Percentiles rank a stretch among this genome's conserved stretches.
These are phyloP conservation scores for Ceriops tagal DNA, from an alignment of 345 rosid species.

Conservation along the genomic window DNA sequence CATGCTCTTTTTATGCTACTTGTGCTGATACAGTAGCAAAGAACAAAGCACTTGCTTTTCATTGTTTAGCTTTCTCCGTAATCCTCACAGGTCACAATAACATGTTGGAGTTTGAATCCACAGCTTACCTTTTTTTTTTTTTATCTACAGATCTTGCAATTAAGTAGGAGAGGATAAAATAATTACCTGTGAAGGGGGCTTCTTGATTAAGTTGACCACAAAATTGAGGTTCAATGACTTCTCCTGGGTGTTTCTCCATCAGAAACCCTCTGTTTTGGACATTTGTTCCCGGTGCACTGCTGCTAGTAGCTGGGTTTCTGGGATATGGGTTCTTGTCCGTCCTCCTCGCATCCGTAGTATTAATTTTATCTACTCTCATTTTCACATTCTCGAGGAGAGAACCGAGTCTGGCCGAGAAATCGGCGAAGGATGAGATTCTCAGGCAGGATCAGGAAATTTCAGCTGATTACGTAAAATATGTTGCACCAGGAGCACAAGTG, in stretches of 20 bases:
- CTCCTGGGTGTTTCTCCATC: constrained; percentile 21
- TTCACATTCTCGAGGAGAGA: constrained; percentile 26
- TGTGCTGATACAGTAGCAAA: too few relatives aligned
- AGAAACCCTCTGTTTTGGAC: constrained; percentile 37
- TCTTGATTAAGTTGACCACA: constrained; percentile 24
- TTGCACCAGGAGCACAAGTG: background rate
- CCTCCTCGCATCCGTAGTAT: constrained; percentile 30
- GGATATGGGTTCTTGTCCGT: constrained; percentile 32
- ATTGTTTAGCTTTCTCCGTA: too few relatives aligned
- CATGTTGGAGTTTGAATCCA: too few relatives aligned
- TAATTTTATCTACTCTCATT: constrained; percentile 31
- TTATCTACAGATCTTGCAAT: too few relatives aligned
- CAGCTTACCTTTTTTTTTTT: too few relatives aligned
- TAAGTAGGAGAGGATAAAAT: background rate
- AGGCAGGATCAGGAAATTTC: constrained; percentile 1
- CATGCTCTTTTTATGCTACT: too few relatives aligned
- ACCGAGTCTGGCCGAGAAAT: constrained; percentile 2
- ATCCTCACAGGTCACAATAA: too few relatives aligned
- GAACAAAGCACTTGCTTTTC: too few relatives aligned
- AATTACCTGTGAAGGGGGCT: background rate
- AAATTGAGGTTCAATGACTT: constrained; percentile 25
- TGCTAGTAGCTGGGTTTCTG: constrained; percentile 16
- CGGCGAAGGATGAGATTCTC: constrained; percentile 18
- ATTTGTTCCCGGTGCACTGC: constrained; percentile 22
- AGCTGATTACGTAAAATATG: background rate